phyloP scores from a whole-genome alignment of 2,329 filamentous ascomycete species.

The Phyllosticta paracitricarpa region DNA sequence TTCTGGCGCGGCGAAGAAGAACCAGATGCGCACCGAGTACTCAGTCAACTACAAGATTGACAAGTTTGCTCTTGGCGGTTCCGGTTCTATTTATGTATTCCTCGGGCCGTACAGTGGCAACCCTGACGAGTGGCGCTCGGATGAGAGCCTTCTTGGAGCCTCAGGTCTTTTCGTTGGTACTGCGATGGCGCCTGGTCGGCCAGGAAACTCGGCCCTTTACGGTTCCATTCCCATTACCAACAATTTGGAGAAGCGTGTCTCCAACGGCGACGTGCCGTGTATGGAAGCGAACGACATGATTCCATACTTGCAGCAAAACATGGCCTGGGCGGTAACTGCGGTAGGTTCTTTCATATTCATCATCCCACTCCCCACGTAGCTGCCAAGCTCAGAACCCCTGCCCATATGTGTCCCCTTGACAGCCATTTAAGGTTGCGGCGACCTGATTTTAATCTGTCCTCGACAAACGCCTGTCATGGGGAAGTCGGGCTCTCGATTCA shows the following conservation, averaged over 20 bases:
- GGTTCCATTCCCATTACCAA: slow-evolving; percentile 38
- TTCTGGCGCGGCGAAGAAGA: slow-evolving; percentile 24
- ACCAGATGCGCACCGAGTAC: slow-evolving; percentile 47
- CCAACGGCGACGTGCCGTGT: slow-evolving; percentile 22
- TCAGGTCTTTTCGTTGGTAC: slow-evolving; percentile 38
- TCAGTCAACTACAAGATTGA: slow-evolving; percentile 54
- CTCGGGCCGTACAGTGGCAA: slow-evolving; percentile 42
- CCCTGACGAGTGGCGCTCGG: slow-evolving; percentile 40
- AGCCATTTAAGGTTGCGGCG: not conserved
- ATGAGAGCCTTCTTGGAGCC: slow-evolving; percentile 50
- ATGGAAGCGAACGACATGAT: slow-evolving; percentile 17
- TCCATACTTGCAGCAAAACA: slow-evolving; percentile 16
- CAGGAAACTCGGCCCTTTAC: slow-evolving; percentile 12
- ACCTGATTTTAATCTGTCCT: not conserved
- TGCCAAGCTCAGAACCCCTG: not conserved
- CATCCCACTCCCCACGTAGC: slow-evolving; percentile 5
- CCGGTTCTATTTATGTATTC: slow-evolving; percentile 61
- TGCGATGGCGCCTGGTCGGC: slow-evolving; percentile 6
- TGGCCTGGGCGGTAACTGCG: slow-evolving; percentile 18
- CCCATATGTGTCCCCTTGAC: not conserved
- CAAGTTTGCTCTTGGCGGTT: slow-evolving; percentile 50
- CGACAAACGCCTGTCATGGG: not conserved
- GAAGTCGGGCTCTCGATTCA: not conserved
- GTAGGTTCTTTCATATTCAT: not conserved
- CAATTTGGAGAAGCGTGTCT: slow-evolving; percentile 27